These are phyloP conservation scores for Boletus edulis DNA, from an alignment of 768 basidiomycete genomes.

Conservation along the genomic window DNA sequence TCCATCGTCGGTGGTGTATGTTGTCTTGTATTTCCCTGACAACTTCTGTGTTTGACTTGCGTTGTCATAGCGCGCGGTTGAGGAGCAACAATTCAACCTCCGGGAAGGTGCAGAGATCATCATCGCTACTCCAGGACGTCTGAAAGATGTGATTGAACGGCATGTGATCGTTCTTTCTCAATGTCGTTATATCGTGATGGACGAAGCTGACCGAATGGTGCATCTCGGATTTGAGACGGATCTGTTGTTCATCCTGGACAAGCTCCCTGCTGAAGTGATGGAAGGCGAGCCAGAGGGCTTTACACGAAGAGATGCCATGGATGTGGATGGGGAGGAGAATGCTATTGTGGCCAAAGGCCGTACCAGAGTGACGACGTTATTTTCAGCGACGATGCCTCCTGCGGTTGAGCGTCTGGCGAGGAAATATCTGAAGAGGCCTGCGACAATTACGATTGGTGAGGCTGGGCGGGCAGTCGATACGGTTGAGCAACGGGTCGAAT, in stretches of 20 bases:
- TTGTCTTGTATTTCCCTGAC: conserved; percentile 12
- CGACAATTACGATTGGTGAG: conserved; percentile 96
- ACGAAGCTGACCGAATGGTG: conserved; percentile 99
- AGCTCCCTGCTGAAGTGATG: conserved; percentile 84
- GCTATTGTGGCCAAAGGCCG: conserved; percentile 55
- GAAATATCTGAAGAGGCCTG: conserved; percentile 91
- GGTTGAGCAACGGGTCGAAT: conserved; percentile 95
- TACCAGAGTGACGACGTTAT: conserved; percentile 91
- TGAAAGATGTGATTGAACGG: conserved; percentile 96
- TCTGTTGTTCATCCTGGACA: conserved; percentile 91
- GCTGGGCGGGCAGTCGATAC: conserved; percentile 98
- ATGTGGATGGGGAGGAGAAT: conserved; percentile 68
- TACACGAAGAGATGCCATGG: conserved; percentile 57
- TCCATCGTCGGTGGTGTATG: conserved; percentile 95
- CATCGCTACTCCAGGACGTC: conserved; percentile 96
- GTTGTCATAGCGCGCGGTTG: conserved; percentile 69
- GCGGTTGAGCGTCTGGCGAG: conserved; percentile 93
- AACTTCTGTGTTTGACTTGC: conserved; percentile 11
- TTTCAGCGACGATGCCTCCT: conserved; percentile 98
- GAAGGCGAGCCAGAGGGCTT: conserved; percentile 59
- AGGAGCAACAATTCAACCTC: conserved; percentile 97
- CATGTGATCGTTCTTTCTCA: conserved; percentile 94
- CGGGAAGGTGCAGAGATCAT: conserved; percentile 99
- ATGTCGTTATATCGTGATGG: conserved; percentile 99
- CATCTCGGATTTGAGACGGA: conserved; percentile 96